Evolutionary conservation across 306 rosid genomes (phyloP), one percentile per base, ranked within the genome.

Genomic region (Cicer arietinum): DNA sequence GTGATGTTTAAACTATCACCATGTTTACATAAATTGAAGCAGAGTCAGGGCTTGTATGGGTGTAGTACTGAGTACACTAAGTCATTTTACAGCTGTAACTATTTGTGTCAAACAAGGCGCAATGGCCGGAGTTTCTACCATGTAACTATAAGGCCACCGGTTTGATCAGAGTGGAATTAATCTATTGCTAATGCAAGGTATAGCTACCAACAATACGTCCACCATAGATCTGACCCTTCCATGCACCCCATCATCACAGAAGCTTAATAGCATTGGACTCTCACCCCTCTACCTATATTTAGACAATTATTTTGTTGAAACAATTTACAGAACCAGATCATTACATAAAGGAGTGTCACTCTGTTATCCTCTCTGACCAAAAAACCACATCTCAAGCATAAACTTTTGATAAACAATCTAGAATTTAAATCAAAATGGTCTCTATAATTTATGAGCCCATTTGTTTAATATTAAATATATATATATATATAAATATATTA

Each of bases 391-490:
- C 35, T 30, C 35, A 30, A 30, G 35, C 35, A 30, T 30, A 30
- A 30, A 30, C 35, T 30, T 30, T 30, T 3, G 35, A 30, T 30
- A 30, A 30, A 30, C 35, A 30, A 30, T 30, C n/a, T 11, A 71
- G 76, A 71, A 48, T 62, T 35, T 62, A 61, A 61, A 74, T 7
- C 22, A 30, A 20, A 43, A 5, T 18, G 57, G 37, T 47, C 42
- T 35, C 7, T 47, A 47, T 11, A 67, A 22, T 18, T 45, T 22
- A 46, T 12, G 53, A 47, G 16, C 53, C 7, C 53, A 47, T 47
- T 47, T 47, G 4, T 11, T 48, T 48, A 48, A 48, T 30, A 25
- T 25, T 22, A 22, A 1, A 30, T 3, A 30, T 30, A 30, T 30
- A 30, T 30, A 22, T 22, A 22, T 22, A 30, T 30, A 30, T 30